Conservation (phyloP, 176 grass and related monocot species). For the Carex littledalei region DNA sequence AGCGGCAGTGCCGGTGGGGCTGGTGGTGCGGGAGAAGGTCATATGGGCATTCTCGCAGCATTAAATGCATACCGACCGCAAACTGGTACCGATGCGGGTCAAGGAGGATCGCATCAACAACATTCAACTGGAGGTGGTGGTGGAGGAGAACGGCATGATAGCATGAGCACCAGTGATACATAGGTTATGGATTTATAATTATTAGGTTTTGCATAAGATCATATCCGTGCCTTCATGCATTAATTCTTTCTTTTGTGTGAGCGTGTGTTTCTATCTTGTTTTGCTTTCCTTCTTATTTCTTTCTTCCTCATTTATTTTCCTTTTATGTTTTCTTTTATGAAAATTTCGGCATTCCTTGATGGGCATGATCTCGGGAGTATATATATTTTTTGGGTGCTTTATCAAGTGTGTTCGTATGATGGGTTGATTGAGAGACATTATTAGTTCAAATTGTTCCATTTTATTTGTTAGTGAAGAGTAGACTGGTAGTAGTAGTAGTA, state of each 20-base stretch:
- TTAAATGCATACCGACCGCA: constrained; percentile 78
- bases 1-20: constrained; percentile 9
- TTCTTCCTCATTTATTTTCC: constrained; percentile 16
- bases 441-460: constrained; percentile 29
- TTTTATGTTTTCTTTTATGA: constrained; percentile 31
- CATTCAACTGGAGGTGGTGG: constrained; percentile 26
- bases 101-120: constrained; percentile 19
- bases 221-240: constrained; percentile 29
- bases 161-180: constrained; percentile 84
- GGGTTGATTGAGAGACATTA: constrained; percentile 17
- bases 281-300: constrained; percentile 38
- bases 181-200: constrained; percentile 38
- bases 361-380: constrained; percentile 30
- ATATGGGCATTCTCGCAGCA: constrained; percentile 85
- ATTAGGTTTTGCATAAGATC: constrained; percentile 20
- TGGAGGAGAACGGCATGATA: constrained; percentile 72
- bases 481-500: constrained; percentile 30
- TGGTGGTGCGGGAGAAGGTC: constrained; percentile 39
- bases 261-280: constrained; percentile 45
- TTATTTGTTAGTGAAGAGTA: constrained; percentile 31
- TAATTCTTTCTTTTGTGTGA: constrained; percentile 48
- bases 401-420: constrained; percentile 25
- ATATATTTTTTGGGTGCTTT: constrained; percentile 27
- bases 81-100: constrained; percentile 33
- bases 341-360: constrained; percentile 28